Evolutionary conservation across 306 rosid species (phyloP).

Genomic region (Heteromeles arbutifolia): DNA sequence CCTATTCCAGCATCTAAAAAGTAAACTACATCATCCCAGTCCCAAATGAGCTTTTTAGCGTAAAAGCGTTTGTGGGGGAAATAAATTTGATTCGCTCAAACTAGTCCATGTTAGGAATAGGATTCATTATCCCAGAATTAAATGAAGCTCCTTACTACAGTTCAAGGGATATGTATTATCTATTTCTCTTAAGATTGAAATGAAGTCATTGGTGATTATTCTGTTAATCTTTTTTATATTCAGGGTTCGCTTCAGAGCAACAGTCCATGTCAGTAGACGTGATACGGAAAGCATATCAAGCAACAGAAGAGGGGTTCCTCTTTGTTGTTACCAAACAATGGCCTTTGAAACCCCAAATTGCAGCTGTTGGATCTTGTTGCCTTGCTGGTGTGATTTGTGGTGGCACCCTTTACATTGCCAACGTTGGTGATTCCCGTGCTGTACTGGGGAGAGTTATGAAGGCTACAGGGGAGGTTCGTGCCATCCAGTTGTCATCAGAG

Average conservation of each 20-base stretch:
- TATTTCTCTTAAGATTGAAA: background rate
- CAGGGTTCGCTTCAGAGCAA: conserved; percentile 80
- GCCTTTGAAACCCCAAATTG: conserved; percentile 80
- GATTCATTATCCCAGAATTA: background rate
- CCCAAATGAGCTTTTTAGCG: background rate
- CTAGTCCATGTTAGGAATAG: background rate
- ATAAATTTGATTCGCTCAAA: background rate
- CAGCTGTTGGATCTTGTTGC: conserved; percentile 96
- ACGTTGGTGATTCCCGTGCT: conserved; percentile 95
- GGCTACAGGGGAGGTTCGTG: conserved; percentile 78
- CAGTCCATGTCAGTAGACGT: conserved; percentile 79
- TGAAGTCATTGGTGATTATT: conserved; percentile 10
- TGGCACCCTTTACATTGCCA: conserved; percentile 72
- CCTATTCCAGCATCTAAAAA: conserved; percentile 71
- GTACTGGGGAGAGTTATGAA: conserved; percentile 72
- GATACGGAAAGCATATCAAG: conserved; percentile 85
- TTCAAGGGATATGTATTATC: background rate
- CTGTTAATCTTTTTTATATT: background rate
- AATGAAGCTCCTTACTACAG: background rate
- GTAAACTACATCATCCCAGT: conserved; percentile 30
- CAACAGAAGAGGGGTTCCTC: conserved; percentile 87
- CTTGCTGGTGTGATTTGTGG: conserved; percentile 77
- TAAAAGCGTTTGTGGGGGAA: background rate
- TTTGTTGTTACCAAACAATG: conserved; percentile 73
- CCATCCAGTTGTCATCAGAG: conserved; percentile 78